Evolutionary conservation across 2,329 filamentous ascomycete genomes (phyloP).

Genomic region (Phialophora tarda): DNA sequence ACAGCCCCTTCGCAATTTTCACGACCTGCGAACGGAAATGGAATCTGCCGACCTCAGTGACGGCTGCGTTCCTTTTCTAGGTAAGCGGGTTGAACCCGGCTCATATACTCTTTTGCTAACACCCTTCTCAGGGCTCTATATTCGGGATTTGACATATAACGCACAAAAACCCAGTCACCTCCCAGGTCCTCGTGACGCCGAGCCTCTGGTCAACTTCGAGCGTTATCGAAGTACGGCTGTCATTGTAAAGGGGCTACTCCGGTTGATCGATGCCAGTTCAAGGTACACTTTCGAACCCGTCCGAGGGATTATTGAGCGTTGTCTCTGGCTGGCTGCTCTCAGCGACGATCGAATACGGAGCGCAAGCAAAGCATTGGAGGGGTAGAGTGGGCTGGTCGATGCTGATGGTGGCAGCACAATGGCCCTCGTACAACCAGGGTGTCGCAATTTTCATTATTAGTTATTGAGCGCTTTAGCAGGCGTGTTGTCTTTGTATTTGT

Average conservation of each 20-base stretch:
- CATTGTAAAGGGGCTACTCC: constrained; percentile 68
- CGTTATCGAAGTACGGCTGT: constrained; percentile 68
- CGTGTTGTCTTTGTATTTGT: neutral
- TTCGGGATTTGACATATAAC: constrained; percentile 71
- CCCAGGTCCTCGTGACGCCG: constrained; percentile 52
- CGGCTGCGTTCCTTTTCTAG: constrained; percentile 70
- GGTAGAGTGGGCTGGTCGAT: neutral
- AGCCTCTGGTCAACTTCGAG: constrained; percentile 70
- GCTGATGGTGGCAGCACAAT: neutral
- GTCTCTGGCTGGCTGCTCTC: constrained; percentile 68
- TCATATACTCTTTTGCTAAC: constrained; percentile 21
- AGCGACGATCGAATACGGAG: constrained; percentile 62
- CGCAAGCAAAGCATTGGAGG: constrained; percentile 52
- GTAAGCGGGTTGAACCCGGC: constrained; percentile 45
- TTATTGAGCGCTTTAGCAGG: constrained; percentile 21
- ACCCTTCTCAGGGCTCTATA: constrained; percentile 59
- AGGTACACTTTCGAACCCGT: constrained; percentile 65
- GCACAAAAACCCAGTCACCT: constrained; percentile 68
- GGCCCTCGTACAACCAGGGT: neutral
- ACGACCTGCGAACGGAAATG: constrained; percentile 68
- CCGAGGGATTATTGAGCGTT: constrained; percentile 64
- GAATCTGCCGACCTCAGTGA: constrained; percentile 63
- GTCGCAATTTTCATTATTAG: neutral
- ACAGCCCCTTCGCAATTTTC: constrained; percentile 67
- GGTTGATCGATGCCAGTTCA: constrained; percentile 67